Percentiles rank a stretch among this genome's conserved stretches.
Evolutionary conservation across 2,329 filamentous ascomycete genomes (phyloP).

Genomic region (Colletotrichum godetiae): DNA sequence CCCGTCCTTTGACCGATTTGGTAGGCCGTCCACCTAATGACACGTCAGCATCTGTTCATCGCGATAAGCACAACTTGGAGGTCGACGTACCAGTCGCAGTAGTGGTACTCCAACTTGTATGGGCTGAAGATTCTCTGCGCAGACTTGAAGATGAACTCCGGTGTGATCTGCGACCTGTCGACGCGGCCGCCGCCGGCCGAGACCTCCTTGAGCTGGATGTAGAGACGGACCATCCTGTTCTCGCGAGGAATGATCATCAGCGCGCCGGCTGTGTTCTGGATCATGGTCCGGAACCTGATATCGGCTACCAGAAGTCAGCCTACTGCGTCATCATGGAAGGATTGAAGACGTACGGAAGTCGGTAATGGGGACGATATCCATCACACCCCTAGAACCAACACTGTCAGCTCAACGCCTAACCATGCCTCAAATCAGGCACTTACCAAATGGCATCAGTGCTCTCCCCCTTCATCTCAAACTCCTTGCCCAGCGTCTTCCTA

Average conservation of each 20-base stretch:
- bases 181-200: conserved; percentile 50
- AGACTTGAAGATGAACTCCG: conserved; percentile 69
- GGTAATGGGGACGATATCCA: conserved; percentile 50
- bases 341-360: too few relatives aligned
- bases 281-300: conserved; percentile 68
- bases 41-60: background rate
- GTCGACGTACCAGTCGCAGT: conserved; percentile 65
- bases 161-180: conserved; percentile 70
- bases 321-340: too few relatives aligned
- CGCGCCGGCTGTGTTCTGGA: conserved; percentile 67
- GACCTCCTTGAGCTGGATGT: conserved; percentile 68
- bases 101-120: conserved; percentile 71
- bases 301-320: conserved; percentile 47
- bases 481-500: conserved; percentile 62
- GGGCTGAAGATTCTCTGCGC: conserved; percentile 73
- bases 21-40: conserved; percentile 66
- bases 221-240: conserved; percentile 70
- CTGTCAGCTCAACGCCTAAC: background rate
- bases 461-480: conserved; percentile 65
- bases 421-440: background rate
- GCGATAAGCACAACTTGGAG: too few relatives aligned
- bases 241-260: conserved; percentile 75
- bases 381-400: conserved; percentile 44
- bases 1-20: conserved; percentile 76
- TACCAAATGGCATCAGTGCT: conserved; percentile 60